phyloP scores from a whole-genome alignment of 352 stramenopile species.

The Pythium guiyangense region DNA sequence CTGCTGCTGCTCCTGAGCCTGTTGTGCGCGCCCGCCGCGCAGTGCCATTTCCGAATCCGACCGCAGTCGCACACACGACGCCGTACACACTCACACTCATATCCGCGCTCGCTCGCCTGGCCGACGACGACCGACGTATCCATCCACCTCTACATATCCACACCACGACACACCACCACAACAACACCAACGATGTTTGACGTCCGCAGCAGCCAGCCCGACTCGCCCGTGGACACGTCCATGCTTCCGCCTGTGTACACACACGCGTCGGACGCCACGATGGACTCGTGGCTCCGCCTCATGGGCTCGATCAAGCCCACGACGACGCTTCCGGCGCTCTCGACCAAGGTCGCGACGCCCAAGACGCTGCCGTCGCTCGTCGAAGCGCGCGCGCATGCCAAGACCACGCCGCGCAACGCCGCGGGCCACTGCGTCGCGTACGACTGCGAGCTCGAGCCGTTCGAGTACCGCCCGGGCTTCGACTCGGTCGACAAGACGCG shows the following conservation, averaged over 20 bases:
- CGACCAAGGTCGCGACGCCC: constrained; percentile 11
- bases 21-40: too few relatives aligned
- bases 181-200: constrained; percentile 10
- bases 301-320: constrained; percentile 17
- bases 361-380: constrained; percentile 17
- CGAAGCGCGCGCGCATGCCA: constrained; percentile 11
- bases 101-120: neutral
- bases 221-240: constrained; percentile 67
- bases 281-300: constrained; percentile 15
- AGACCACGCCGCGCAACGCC: constrained; percentile 11
- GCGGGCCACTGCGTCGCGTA: constrained; percentile 19
- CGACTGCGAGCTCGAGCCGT: constrained; percentile 60
- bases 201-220: constrained; percentile 24
- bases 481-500: constrained; percentile 22
- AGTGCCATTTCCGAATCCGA: constrained; percentile 18
- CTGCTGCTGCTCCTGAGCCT: too few relatives aligned
- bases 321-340: constrained; percentile 14
- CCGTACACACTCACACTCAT: constrained; percentile 1
- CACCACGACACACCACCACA: neutral
- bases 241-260: constrained; percentile 64
- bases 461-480: constrained; percentile 43
- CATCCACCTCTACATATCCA: neutral
- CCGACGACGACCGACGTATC: neutral
- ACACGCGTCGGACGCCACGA: constrained; percentile 22
- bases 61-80: constrained; percentile 13